Evolutionary conservation across 306 rosid genomes (phyloP), one percentile per base, ranked within the genome.

Genomic region (Ormosia semicastrata): DNA sequence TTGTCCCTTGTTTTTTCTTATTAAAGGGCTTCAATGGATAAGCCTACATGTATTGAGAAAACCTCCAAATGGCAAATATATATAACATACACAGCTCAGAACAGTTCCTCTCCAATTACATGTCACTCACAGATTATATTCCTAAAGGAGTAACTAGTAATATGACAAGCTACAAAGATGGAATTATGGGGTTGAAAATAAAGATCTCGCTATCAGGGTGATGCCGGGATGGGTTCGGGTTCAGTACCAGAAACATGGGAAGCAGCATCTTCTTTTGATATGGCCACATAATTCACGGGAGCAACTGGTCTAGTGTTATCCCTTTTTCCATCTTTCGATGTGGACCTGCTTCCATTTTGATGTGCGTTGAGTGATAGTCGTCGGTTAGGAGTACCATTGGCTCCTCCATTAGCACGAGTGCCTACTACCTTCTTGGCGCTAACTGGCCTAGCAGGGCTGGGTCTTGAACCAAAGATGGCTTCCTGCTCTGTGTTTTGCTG

Each of bases 321-420:
- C 83, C 85, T 88, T 85, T 88, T 93, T 29, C 90, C 93, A 1
- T 95, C 99, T 85, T 95, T 95, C 0, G 85, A 63, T 71, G 75
- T 71, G 36, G 99, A 93, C 79, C 92, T 86, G 85, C 88, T 76
- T 86, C 99, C 98, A 68, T 93, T 95, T 75, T 93, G 99, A 82
- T 92, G 92, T 58, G 95, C 78, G 76, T 93, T 95, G 32, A 95
- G 98, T 2, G 99, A 95, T 37, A 95, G 85, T 77, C 99, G 88
- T 82, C 99, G 84, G 88, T 69, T 89, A 34, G 97, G 98, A 60
- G 96, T 88, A 65, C 98, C 99, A 32, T 93, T 95, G 72, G 96
- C 87, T 39, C 95, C 94, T 17, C 95, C 97, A 40, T 93, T 93
- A 29, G 85, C 59, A 24, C 99, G 99, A 64, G 98, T 87, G 29